Conservation (phyloP, 2,329 filamentous ascomycete genomes). For the Huntiella bhutanensis region DNA sequence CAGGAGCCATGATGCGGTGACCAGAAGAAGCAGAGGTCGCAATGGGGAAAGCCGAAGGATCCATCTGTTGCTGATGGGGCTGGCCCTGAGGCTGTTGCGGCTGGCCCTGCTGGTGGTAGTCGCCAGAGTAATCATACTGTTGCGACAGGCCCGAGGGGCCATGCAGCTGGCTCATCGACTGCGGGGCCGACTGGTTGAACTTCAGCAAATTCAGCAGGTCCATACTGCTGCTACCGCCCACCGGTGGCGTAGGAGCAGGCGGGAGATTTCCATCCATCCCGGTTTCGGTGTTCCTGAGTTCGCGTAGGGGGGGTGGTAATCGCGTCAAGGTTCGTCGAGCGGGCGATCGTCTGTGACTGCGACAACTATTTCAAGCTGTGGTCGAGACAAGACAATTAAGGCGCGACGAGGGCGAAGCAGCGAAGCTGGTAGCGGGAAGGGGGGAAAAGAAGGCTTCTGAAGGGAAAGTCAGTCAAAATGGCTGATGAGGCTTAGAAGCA, state of each 20-base stretch:
- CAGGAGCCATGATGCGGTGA: conserved; percentile 33
- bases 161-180: conserved; percentile 15
- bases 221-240: conserved; percentile 19
- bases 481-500: too few relatives aligned
- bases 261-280: conserved; percentile 21
- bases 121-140: conserved; percentile 17
- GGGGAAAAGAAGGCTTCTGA: neutral
- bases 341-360: neutral
- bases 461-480: too few relatives aligned
- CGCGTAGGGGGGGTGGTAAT: conserved; percentile 2
- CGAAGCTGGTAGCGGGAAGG: neutral
- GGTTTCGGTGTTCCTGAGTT: conserved; percentile 3
- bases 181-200: conserved; percentile 28
- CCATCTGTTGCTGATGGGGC: conserved; percentile 13
- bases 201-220: conserved; percentile 43
- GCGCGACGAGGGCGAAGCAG: conserved; percentile 5
- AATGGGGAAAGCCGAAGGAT: conserved; percentile 15
- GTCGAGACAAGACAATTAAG: conserved; percentile 7
- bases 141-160: conserved; percentile 14
- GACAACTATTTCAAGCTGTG: conserved; percentile 14
- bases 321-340: conserved; percentile 6
- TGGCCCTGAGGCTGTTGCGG: conserved; percentile 15
- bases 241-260: conserved; percentile 31
- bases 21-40: conserved; percentile 18
- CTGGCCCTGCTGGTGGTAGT: conserved; percentile 13